Evolutionary conservation across 371 early-diverging fungal species (phyloP), one percentile per base, ranked within the genome.

Genomic region (Parasitella parasitica): DNA sequence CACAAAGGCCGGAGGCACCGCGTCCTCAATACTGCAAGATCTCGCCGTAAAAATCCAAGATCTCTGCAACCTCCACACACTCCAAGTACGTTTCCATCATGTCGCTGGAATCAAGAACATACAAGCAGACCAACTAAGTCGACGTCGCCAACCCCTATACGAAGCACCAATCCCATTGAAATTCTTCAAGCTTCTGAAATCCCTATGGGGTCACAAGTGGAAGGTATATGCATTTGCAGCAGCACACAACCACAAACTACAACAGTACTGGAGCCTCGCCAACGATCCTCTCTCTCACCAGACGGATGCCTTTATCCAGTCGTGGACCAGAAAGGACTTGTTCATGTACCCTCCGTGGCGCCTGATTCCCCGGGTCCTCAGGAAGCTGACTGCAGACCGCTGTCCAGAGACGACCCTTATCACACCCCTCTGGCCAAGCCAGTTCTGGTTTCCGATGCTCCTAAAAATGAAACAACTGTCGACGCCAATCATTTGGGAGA

Each of bases 171-270:
- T 64, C 13, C 64, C 64, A 18, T 54, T 6, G 27, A 27, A 43
- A 28, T n/a, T 54, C 9, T 59, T 59, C 49, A n/a, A 59, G n/a
- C 9, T 37, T n/a, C 43, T 57, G 22, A 24, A 57, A 4, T 4
- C 60, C 20, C 43, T 11, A 34, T 69, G 64, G 69, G 69, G 64
- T 2, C 53, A 27, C 15, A 15, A 57, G 30, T 34, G 34, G 34
- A 49, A 57, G n/a, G 55, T 69, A 2, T 61, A 69, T 35, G 59
- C 55, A 2, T 69, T 69, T 26, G 58, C 61, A 24, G 55, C 54
- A 0, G 1, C 15, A 2, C 61, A 64, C 54, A 63, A 63, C 32
- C 18, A 49, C 15, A 59, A 63, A 36, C 52, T 63, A 6, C 12
- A 36, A 2, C 55, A 12, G 5, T 68, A 51, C 27, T 68, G 64